These are phyloP conservation scores for Pneumocystis oryctolagi DNA, from an alignment of 1,139 yeast genomes.

Conservation along the genomic window DNA sequence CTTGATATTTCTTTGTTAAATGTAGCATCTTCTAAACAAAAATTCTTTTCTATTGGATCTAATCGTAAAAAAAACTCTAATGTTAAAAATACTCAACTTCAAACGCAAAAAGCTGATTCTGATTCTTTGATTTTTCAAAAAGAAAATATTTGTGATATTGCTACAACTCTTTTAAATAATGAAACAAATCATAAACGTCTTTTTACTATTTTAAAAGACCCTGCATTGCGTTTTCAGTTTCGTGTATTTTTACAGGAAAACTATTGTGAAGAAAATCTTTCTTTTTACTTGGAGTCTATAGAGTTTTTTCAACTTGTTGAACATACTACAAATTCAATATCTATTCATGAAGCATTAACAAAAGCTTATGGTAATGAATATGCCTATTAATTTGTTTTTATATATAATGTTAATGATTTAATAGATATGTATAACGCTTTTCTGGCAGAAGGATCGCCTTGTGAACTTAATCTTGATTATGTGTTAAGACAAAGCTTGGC, in stretches of 20 bases:
- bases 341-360: slow-evolving; percentile 11
- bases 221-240: slow-evolving; percentile 62
- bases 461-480: slow-evolving; percentile 56
- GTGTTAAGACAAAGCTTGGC: slow-evolving; percentile 37
- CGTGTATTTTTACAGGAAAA: slow-evolving; percentile 46
- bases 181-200: slow-evolving; percentile 22
- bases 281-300: slow-evolving; percentile 48
- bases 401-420: slow-evolving; percentile 28
- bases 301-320: slow-evolving; percentile 18
- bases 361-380: slow-evolving; percentile 11
- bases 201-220: slow-evolving; percentile 46
- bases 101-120: background rate
- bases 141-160: background rate
- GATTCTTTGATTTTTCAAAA: background rate
- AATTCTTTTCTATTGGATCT: background rate
- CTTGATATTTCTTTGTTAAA: background rate
- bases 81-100: background rate
- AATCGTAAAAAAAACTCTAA: background rate
- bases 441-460: slow-evolving; percentile 56
- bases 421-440: slow-evolving; percentile 43
- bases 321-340: slow-evolving; percentile 17
- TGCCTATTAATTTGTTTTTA: slow-evolving; percentile 12
- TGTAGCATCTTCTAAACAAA: background rate
- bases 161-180: background rate
- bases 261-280: slow-evolving; percentile 60